Conservation (phyloP, 352 stramenopile species). For the Globisporangium alternatum region DNA sequence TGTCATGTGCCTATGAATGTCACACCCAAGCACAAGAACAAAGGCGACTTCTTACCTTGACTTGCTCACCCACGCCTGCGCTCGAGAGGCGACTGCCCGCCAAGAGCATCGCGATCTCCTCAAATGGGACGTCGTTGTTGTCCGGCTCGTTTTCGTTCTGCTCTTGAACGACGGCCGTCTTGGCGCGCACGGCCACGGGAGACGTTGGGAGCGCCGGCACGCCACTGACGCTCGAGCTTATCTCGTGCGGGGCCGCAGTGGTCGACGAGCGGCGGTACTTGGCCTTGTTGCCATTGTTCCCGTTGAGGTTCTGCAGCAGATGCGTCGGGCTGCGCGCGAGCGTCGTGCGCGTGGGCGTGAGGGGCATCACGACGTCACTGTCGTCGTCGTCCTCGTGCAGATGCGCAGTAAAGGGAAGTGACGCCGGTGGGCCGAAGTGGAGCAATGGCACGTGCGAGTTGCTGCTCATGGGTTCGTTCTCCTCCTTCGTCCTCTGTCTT, state of each 20-base stretch:
- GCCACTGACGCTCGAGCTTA: not conserved
- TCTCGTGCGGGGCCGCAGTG: not conserved
- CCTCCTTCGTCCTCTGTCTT: not conserved
- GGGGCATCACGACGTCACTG: not conserved
- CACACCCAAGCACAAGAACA: not conserved
- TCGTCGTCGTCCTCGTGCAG: conserved; percentile 4
- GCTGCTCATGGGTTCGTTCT: not conserved
- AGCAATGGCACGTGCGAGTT: not conserved
- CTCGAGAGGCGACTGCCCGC: conserved; percentile 9
- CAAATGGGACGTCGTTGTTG: conserved; percentile 21
- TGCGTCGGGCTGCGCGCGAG: conserved; percentile 2
- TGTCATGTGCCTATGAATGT: not conserved
- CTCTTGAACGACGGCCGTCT: conserved; percentile 11
- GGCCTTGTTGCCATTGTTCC: not conserved
- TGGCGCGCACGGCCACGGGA: conserved; percentile 10
- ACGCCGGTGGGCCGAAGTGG: not conserved
- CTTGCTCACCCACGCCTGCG: conserved; percentile 13
- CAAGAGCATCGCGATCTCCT: conserved; percentile 20
- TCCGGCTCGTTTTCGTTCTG: conserved; percentile 19
- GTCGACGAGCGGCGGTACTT: conserved; percentile 1
- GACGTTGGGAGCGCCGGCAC: not conserved
- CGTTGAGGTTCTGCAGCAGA: not conserved
- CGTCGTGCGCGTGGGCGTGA: conserved; percentile 1
- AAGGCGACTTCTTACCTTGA: conserved; percentile 13
- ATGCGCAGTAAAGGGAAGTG: conserved; percentile 16